These are phyloP conservation scores for Penicillium cinerascens DNA, from an alignment of 495 filamentous ascomycete species.

Conservation along the genomic window DNA sequence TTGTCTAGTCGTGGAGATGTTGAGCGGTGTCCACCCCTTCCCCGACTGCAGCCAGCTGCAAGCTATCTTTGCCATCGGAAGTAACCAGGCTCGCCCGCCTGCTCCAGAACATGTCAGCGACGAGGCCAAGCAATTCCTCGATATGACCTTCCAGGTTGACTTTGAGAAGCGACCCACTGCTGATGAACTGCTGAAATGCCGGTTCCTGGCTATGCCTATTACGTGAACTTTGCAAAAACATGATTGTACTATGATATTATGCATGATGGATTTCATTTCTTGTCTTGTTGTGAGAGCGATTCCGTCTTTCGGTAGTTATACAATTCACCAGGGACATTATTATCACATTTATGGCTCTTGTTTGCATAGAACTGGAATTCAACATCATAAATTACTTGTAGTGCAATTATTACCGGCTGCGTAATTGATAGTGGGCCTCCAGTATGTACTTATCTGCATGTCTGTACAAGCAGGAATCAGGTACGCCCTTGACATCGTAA, in stretches of 20 bases:
- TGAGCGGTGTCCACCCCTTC: constrained; percentile 94
- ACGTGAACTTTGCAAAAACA: constrained; percentile 7
- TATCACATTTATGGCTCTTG: not conserved
- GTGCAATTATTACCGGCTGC: no score
- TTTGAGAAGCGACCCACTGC: constrained; percentile 87
- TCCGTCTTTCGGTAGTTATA: not conserved
- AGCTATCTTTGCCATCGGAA: constrained; percentile 98
- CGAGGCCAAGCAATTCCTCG: constrained; percentile 82
- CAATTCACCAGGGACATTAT: not conserved
- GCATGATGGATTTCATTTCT: not conserved
- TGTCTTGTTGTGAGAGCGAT: not conserved
- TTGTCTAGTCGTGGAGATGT: constrained; percentile 98
- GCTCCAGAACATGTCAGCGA: constrained; percentile 81
- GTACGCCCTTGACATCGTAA: not conserved
- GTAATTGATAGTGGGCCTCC: no score
- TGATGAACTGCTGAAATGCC: constrained; percentile 78
- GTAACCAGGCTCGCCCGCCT: constrained; percentile 79
- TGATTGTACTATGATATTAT: constrained; percentile 16
- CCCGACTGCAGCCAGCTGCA: constrained; percentile 96
- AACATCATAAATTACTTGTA: not conserved
- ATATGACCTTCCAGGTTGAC: constrained; percentile 90
- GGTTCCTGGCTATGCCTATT: constrained; percentile 69
- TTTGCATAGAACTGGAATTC: not conserved
- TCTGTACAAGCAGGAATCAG: not conserved
- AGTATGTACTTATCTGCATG: no score